Conservation (phyloP, 345 rosid species). For the Salix purpurea region DNA sequence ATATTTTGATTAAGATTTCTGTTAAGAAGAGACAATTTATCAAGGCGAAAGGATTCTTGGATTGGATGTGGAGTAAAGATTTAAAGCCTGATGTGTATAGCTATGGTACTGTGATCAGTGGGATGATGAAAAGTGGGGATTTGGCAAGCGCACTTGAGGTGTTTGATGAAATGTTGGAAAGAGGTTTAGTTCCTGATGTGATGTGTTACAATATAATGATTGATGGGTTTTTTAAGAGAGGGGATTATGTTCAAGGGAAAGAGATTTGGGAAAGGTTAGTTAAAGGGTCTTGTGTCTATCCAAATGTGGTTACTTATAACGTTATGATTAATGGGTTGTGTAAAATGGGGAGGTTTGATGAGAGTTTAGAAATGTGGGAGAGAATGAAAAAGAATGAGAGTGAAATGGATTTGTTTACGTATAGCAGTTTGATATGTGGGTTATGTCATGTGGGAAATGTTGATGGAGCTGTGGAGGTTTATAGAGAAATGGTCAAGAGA, state of each 20-base stretch:
- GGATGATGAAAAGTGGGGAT: conserved; percentile 49
- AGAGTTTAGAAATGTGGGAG: conserved; percentile 67
- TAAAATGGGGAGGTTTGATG: conserved; percentile 62
- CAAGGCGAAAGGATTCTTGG: conserved; percentile 49
- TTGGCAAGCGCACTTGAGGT: conserved; percentile 46
- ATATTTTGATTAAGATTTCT: conserved; percentile 66
- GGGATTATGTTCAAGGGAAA: conserved; percentile 47
- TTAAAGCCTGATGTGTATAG: conserved; percentile 55
- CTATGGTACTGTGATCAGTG: conserved; percentile 57
- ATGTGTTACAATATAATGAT: conserved; percentile 70
- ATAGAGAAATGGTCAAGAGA: conserved; percentile 54
- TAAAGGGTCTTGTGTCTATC: conserved; percentile 47
- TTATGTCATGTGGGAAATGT: conserved; percentile 58
- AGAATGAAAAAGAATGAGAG: conserved; percentile 69
- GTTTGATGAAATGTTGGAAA: conserved; percentile 78
- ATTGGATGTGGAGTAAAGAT: conserved; percentile 53
- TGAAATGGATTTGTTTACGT: conserved; percentile 59
- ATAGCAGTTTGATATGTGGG: conserved; percentile 62
- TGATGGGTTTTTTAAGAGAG: conserved; percentile 58
- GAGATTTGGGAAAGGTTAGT: conserved; percentile 62
- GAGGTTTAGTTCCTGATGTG: conserved; percentile 52
- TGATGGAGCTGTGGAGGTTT: conserved; percentile 64
- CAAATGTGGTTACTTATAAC: conserved; percentile 74
- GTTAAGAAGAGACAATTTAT: conserved; percentile 60
- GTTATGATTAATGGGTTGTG: conserved; percentile 80